These are phyloP conservation scores for Geotrichum macrosporum DNA, from an alignment of 1,139 yeast species.

Conservation along the genomic window DNA sequence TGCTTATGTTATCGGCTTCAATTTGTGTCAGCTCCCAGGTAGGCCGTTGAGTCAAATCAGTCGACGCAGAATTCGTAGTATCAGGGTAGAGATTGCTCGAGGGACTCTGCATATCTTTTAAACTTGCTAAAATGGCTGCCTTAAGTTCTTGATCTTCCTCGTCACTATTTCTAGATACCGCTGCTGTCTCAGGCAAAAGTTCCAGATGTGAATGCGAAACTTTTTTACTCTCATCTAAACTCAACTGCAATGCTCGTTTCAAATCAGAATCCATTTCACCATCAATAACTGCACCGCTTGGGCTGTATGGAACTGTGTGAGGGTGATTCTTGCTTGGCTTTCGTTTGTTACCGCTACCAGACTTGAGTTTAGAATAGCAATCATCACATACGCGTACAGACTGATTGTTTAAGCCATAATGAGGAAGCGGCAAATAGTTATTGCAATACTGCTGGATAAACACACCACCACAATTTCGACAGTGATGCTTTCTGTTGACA, in stretches of 20 bases:
- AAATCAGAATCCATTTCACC: constrained; percentile 73
- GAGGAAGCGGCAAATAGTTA: constrained; percentile 65
- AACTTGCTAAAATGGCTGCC: constrained; percentile 90
- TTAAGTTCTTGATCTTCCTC: constrained; percentile 73
- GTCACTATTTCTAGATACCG: constrained; percentile 16
- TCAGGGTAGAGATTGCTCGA: constrained; percentile 21
- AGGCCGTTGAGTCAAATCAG: constrained; percentile 9
- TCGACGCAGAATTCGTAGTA: constrained; percentile 7
- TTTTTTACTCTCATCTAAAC: constrained; percentile 54
- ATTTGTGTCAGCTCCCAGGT: constrained; percentile 46
- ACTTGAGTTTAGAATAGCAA: constrained; percentile 57
- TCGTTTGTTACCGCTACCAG: neutral
- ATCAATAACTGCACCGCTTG: constrained; percentile 19
- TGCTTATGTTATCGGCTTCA: constrained; percentile 65
- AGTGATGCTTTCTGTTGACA: constrained; percentile 89
- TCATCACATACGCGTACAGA: constrained; percentile 94
- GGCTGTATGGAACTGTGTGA: constrained; percentile 6
- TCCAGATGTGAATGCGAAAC: constrained; percentile 8
- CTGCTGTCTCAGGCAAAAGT: constrained; percentile 22
- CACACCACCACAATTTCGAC: constrained; percentile 96
- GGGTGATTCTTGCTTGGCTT: neutral
- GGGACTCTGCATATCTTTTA: constrained; percentile 56
- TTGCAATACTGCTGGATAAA: constrained; percentile 80
- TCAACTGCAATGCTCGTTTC: constrained; percentile 69
- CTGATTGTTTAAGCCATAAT: constrained; percentile 78